Evolutionary conservation across 2,329 filamentous ascomycete genomes (phyloP).

Genomic region (Sclerotinia glacialis): DNA sequence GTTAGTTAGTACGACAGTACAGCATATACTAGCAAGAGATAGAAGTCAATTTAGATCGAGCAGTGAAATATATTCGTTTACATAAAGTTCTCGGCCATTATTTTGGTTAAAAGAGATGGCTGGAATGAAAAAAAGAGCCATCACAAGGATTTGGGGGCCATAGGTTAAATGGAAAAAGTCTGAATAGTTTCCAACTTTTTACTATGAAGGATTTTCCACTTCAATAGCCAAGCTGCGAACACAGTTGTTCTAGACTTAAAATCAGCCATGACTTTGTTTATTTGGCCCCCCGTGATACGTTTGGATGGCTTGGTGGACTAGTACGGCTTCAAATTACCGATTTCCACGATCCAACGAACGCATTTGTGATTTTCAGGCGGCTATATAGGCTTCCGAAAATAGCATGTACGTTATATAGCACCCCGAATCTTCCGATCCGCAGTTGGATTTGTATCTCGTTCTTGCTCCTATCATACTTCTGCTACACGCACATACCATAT

Average conservation of each 20-base stretch:
- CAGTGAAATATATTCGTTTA: background rate
- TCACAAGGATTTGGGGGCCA: no score
- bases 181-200: slow-evolving; percentile 1
- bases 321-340: background rate
- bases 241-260: background rate
- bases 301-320: background rate
- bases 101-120: background rate
- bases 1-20: background rate
- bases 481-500: background rate
- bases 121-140: no score
- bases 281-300: background rate
- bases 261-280: no score
- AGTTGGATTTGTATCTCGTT: background rate
- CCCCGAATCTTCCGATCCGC: background rate
- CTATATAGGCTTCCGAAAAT: background rate
- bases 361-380: background rate
- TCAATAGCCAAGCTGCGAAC: background rate
- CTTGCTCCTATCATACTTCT: background rate
- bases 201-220: background rate
- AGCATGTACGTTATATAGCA: background rate
- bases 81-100: no score
- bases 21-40: background rate
- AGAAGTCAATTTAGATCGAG: background rate
- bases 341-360: background rate
- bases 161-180: background rate